Evolutionary conservation across 83 land plant species (phyloP), one percentile per base, ranked within the genome.

Genomic region (Picea mariana): DNA sequence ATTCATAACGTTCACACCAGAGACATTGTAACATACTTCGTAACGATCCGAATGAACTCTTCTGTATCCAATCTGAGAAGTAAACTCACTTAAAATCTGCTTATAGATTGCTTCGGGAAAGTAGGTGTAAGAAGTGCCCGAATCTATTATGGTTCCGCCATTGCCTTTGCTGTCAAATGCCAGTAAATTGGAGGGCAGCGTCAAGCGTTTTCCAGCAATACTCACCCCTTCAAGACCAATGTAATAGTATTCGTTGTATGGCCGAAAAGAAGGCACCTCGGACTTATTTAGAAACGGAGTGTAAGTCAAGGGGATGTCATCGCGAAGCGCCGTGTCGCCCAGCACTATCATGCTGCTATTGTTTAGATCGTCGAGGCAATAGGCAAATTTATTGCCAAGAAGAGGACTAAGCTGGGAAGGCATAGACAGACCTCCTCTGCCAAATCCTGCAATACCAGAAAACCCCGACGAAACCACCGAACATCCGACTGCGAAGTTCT

Each of bases 71-170:
- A 83, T 83, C 62, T 83, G 87, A 21, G 44, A 20, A n/a, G 4
- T 84, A 49, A 92, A 83, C 49, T 81, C 90, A 0, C n/a, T n/a
- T 3, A 76, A 77, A 8, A 92, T 64, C 38, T 44, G 78, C 16
- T 83, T 81, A 63, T 84, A 80, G 3, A 85, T 38, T 9, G 34
- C 66, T 4, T 80, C 49, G 12, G 58, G 81, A 83, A 89, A 81
- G 84, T 55, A 82, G 0, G 92, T 87, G 76, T 87, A 92, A 1
- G 90, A 86, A 9, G 92, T 82, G 24, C 92, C 94, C n/a, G 94
- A 89, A 75, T 92, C 94, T 17, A 92, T 77, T 38, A 92, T 92
- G 13, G 87, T 69, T 60, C 94, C 94, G 24, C 94, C 90, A 34
- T 79, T 65, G 7, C 94, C 94, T n/a, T 73, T 75, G 4, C 77